Base-by-base conservation (phyloP, 176 grass and related monocot species). In the Oropetium thomaeum region DNA sequence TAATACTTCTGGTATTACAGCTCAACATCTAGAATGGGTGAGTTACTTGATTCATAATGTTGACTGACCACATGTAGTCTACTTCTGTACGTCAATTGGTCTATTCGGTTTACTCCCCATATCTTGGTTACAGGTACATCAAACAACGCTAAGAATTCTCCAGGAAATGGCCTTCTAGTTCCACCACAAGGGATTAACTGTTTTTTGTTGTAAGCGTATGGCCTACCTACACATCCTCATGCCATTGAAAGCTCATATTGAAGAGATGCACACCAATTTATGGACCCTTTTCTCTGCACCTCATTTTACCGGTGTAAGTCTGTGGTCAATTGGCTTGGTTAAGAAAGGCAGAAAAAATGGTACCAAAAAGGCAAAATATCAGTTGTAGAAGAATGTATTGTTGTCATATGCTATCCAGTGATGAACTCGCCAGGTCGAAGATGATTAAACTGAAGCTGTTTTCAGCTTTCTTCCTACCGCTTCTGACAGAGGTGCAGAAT, bases 21-120 rank as follows among this genome's bases (percentile, higher is more conserved):
- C 88, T 52, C 95, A 98, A 65, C 95, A 98, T 81, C 58, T 98
- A 62, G 91, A 98, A 92, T 98, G 95, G 95, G 95, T 97, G 47
- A 86, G 85, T 30, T 62, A 14, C 52, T 69, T 61, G 22, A 14
- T 12, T 73, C 11, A 47, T 66, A 55, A 4, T 47, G 35, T 42
- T 54, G 1, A n/a, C 15, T 62, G 35, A 69, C 29, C 16, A 45
- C 0, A 51, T 74, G 26, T 17, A 32, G 30, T 79, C 15, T 41
- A 49, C 31, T 70, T 39, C 62, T 34, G 5, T 30, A 19, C 30
- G 1, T 23, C 51, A 28, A 31, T 37, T 37, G 31, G 73, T 29
- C 20, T 20, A 29, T 14, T 32, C 39, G 17, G 27, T 84, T 74
- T 35, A n/a, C 26, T 26, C 45, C 42, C 64, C 42, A 73, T 71